Conservation (phyloP, 768 basidiomycete species). For the Lepiota venenata region DNA sequence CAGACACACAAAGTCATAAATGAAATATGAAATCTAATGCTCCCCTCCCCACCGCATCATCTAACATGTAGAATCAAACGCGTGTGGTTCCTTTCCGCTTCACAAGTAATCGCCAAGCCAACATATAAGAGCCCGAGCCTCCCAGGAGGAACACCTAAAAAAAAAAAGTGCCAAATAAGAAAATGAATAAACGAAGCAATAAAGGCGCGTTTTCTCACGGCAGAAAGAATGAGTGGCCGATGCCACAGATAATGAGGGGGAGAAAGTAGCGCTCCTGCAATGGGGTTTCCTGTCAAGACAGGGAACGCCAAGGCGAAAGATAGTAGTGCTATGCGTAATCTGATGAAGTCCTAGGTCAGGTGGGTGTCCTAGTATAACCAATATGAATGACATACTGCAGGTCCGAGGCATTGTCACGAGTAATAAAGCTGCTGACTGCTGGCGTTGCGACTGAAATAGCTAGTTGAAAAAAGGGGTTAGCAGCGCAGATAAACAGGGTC, state of each 20-base stretch:
- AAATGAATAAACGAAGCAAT: not conserved
- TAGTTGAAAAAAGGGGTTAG: constrained; percentile 16
- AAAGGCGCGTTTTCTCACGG: constrained; percentile 26
- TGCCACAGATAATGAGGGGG: constrained; percentile 35
- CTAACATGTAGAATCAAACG: constrained; percentile 11
- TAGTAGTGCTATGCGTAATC: constrained; percentile 38
- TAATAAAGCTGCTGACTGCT: constrained; percentile 34
- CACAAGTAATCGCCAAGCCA: constrained; percentile 28
- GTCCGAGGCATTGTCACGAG: constrained; percentile 39
- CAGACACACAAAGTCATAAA: not conserved
- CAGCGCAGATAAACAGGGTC: not conserved
- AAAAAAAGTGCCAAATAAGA: constrained; percentile 1
- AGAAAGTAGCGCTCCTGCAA: constrained; percentile 47
- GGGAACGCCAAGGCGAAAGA: constrained; percentile 43
- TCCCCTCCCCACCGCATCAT: too few relatives aligned
- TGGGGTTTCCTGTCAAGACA: constrained; percentile 46
- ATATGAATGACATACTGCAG: constrained; percentile 32
- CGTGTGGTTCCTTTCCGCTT: constrained; percentile 26
- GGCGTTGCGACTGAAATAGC: constrained; percentile 39
- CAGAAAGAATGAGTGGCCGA: constrained; percentile 40
- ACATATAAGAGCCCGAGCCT: constrained; percentile 28
- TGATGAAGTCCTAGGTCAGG: constrained; percentile 24
- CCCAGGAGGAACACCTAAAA: constrained; percentile 29
- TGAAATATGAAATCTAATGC: not conserved
- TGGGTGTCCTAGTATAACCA: not conserved